Base-by-base conservation (phyloP, 2,329 filamentous ascomycete genomes). In the Aspergillus calidoustus region DNA sequence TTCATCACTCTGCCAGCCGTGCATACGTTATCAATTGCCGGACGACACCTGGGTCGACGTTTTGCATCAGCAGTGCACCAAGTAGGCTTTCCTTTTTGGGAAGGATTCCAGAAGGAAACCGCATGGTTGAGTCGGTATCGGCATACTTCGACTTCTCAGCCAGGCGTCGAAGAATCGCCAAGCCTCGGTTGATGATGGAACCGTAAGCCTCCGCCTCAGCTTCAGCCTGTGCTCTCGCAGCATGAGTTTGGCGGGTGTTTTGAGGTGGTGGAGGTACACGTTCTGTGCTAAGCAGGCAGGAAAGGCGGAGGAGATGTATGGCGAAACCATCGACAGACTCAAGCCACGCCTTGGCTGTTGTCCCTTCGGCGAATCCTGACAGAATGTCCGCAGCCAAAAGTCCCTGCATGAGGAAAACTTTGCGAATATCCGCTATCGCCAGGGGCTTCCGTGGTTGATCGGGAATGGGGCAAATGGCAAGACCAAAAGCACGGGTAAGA, bases 351-450 rank as follows among this genome's bases (percentile, higher is more conserved):
- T 87, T 87, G 4, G 93, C 90, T 7, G 97, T 79, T 4, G 87
- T 85, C 17, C 84, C 85, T 66, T 96, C 92, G n/a, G 87, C 83
- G 4, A 97, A 82, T 9, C 89, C 89, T 0, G 92, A 88, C 3
- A 98, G 80, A 55, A 98, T 96, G 68, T 98, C 93, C 0, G 92
- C 93, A 1, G 93, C 91, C 6, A 98, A 83, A 69, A 98, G 86
- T 1, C 93, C 93, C 78, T 99, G 95, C 85, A 96, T 95, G 11
- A 99, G 80, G 70, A 92, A 89, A 0, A 95, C 90, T 76, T 96
- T 97, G 60, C 95, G 88, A 4, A 87, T 87, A 74, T 97, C 93
- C 5, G 95, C 86, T 5, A 93, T 84, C 0, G 88, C 85, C 0
- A 90, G 79, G 28, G 89, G 75, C 61, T 85, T 84, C 2, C 85